phyloP scores from a whole-genome alignment of 345 rosid species.

The Syzygium grande region DNA sequence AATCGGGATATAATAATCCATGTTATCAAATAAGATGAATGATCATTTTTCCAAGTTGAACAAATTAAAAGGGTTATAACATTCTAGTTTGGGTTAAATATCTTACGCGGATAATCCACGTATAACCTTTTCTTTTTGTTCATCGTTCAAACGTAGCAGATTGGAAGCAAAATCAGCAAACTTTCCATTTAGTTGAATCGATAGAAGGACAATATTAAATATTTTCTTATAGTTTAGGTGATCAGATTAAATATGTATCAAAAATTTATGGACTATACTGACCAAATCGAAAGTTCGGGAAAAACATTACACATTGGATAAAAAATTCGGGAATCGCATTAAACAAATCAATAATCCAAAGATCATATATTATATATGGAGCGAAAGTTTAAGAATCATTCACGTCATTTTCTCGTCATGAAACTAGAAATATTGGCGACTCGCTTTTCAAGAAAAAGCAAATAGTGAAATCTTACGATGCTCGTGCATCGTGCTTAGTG shows the following conservation, averaged over 20 bases:
- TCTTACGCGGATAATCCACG: neutral
- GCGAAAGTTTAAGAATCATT: too few relatives aligned
- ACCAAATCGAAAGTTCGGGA: accelerated
- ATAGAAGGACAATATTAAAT: accelerated
- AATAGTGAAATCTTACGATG: neutral
- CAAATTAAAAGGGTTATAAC: neutral
- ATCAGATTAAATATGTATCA: too few relatives aligned
- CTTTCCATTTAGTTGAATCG: neutral
- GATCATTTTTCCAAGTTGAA: neutral
- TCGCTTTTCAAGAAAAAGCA: neutral
- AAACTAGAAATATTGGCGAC: neutral
- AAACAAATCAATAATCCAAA: too few relatives aligned
- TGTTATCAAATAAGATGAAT: neutral
- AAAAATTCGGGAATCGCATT: neutral
- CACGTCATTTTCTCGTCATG: neutral
- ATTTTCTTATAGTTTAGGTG: too few relatives aligned
- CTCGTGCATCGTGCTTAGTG: neutral
- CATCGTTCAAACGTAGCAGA: neutral
- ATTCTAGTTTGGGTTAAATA: neutral
- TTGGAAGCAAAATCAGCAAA: neutral
- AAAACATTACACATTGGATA: accelerated
- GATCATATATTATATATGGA: too few relatives aligned
- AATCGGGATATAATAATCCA: neutral
- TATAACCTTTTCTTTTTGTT: neutral
- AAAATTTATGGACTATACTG: accelerated